These are phyloP conservation scores for Trichoderma oligosporum DNA, from an alignment of 2,329 filamentous ascomycete species.

Conservation along the genomic window DNA sequence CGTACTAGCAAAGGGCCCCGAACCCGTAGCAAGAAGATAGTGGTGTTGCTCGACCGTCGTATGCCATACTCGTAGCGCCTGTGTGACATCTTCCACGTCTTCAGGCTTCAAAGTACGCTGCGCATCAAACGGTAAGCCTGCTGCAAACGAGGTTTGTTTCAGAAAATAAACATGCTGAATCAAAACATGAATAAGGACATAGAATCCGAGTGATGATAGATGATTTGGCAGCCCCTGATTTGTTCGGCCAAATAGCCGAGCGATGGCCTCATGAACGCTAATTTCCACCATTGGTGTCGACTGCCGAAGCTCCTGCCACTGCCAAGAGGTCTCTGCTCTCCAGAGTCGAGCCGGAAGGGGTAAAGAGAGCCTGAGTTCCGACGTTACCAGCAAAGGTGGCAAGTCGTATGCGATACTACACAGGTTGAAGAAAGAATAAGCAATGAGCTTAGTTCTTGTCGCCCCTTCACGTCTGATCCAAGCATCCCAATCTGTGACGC, in stretches of 20 bases:
- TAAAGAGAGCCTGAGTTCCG: conserved; percentile 53
- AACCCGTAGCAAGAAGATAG: conserved; percentile 48
- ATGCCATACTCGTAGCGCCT: conserved; percentile 56
- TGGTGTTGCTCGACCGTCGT: conserved; percentile 55
- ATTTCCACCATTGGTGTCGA: conserved; percentile 49
- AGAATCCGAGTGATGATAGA: conserved; percentile 62
- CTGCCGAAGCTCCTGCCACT: conserved; percentile 57
- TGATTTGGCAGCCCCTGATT: conserved; percentile 46
- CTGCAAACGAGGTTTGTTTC: conserved; percentile 57
- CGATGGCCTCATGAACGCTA: conserved; percentile 55
- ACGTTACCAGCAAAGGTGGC: conserved; percentile 55
- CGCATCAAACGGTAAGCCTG: conserved; percentile 46
- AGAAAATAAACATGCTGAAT: conserved; percentile 69
- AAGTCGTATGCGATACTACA: conserved; percentile 61
- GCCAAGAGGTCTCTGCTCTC: conserved; percentile 55
- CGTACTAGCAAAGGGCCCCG: conserved; percentile 42
- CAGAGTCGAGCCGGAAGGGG: conserved; percentile 55
- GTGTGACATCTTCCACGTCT: conserved; percentile 54
- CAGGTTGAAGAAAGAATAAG: conserved; percentile 61
- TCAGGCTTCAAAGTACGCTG: conserved; percentile 50
- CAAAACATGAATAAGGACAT: conserved; percentile 67
- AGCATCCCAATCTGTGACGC: conserved; percentile 52
- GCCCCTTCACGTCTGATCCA: conserved; percentile 57
- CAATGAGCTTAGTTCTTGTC: conserved; percentile 56
- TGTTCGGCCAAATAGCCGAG: conserved; percentile 50